phyloP scores from a whole-genome alignment of 352 stramenopile species.

The Phytophthora rubi region DNA sequence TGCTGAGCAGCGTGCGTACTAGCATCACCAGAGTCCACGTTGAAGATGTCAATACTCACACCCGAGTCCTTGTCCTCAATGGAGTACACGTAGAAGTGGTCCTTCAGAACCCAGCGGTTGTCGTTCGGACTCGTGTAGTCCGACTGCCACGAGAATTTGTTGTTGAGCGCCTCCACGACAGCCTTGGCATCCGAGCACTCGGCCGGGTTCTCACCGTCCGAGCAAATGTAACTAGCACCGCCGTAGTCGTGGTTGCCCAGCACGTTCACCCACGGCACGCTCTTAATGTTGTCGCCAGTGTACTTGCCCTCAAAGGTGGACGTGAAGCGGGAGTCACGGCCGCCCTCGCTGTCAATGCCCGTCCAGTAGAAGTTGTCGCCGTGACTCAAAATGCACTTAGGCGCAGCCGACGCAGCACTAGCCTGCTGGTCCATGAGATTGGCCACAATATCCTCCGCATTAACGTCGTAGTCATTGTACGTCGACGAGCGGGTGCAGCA shows the following conservation, averaged over 20 bases:
- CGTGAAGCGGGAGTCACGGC: conserved; percentile 56
- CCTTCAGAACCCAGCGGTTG: conserved; percentile 59
- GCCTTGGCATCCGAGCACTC: conserved; percentile 37
- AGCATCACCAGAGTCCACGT: conserved; percentile 64
- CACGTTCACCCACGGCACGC: conserved; percentile 67
- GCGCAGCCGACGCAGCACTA: conserved; percentile 38
- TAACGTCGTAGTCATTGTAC: conserved; percentile 68
- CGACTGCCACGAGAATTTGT: conserved; percentile 58
- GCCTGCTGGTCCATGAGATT: conserved; percentile 68
- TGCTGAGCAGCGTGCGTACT: conserved; percentile 54
- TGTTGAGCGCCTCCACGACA: conserved; percentile 32
- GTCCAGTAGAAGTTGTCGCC: conserved; percentile 80
- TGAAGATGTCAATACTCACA: conserved; percentile 67
- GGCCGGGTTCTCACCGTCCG: conserved; percentile 35
- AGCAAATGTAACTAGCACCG: conserved; percentile 64
- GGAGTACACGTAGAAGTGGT: conserved; percentile 63
- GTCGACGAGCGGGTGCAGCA: conserved; percentile 72
- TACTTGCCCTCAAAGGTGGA: conserved; percentile 68
- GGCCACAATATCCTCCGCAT: conserved; percentile 69
- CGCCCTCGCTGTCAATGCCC: conserved; percentile 51
- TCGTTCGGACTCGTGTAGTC: conserved; percentile 59
- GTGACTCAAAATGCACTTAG: conserved; percentile 69
- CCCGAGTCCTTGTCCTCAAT: conserved; percentile 47
- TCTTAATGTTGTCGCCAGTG: conserved; percentile 51
- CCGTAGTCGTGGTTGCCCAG: conserved; percentile 81